Base-by-base conservation (phyloP, 2,329 filamentous ascomycete genomes). In the Trichoderma arundinaceum region DNA sequence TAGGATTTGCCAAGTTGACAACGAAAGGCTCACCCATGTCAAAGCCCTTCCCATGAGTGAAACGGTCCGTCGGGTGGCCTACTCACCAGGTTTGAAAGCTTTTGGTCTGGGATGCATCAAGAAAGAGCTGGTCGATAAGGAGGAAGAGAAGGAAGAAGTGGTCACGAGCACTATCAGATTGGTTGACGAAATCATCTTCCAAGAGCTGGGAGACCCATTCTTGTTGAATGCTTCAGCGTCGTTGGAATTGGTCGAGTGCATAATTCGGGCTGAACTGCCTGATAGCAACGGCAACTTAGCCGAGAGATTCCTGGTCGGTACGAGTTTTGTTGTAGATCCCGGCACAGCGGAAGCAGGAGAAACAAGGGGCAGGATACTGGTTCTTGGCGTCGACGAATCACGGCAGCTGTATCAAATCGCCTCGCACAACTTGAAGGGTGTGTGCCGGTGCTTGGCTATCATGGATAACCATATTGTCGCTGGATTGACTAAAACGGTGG, bases 301-400 rank as follows among this genome's bases (percentile, higher is more conserved):
- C 0, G 94, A 98, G 75, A 84, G 93, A 48, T 98, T 98, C 73
- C 81, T 98, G n/a, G 86, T 98, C 7, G 95, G 95, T 7, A 98
- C 95, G 0, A 91, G 91, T 64, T 94, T 90, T 72, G 75, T 94
- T 49, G 82, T 83, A 7, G 88, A 92, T 52, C 86, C 87, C 8
- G 81, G 85, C 9, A 78, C 79, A 2, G 77, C 82, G 17, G 80
- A 77, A 19, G 73, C 76, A 17, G 82, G 84, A 10, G 79, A 83
- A 13, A 82, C 69, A 2, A 73, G 86, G 43, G 95, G 95, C 0
- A 88, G 94, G 12, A 91, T 99, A 13, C 75, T 98, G 1, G 84
- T 98, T 0, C 86, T 98, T 38, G 94, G 96, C 58, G 87, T 98
- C 35, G 90, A 92, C 58, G 86, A 86, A 64, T 86, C 92, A 60